A percentile compares a stretch with the other conserved stretches of the same genome.
Evolutionary conservation across 306 rosid species (phyloP).

Genomic region (Vigna radiata): DNA sequence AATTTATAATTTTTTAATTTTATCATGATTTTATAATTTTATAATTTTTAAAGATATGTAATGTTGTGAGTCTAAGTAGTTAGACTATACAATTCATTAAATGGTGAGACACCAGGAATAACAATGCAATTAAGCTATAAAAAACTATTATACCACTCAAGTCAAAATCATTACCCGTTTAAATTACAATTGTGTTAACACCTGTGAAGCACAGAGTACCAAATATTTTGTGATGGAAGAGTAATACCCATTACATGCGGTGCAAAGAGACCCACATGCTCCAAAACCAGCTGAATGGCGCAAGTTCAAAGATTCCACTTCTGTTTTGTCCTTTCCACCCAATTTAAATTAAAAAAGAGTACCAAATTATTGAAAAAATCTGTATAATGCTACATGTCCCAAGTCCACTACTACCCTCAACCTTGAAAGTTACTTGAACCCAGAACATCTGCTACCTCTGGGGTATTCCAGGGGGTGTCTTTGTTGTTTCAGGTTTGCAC

Average conservation of each 20-base stretch:
- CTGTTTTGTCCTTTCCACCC: constrained; percentile 28
- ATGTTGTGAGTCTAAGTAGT: too few relatives aligned
- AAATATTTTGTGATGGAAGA: background rate
- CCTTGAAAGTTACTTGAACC: constrained; percentile 39
- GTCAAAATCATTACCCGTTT: too few relatives aligned
- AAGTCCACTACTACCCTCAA: background rate
- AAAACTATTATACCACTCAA: too few relatives aligned
- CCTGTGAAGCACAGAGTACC: background rate
- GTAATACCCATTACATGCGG: constrained; percentile 10
- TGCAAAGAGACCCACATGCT: constrained; percentile 40
- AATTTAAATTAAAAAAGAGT: background rate
- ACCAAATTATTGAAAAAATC: background rate
- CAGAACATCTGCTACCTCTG: constrained; percentile 17
- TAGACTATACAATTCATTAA: too few relatives aligned
- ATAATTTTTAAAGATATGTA: too few relatives aligned
- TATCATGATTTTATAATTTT: too few relatives aligned
- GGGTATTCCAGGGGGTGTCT: background rate
- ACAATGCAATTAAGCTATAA: too few relatives aligned
- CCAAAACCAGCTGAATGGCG: constrained; percentile 21
- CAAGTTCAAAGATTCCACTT: constrained; percentile 26
- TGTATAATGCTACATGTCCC: background rate
- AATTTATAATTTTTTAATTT: too few relatives aligned
- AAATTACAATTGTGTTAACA: too few relatives aligned
- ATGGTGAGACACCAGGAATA: too few relatives aligned
- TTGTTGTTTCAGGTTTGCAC: background rate